A percentile compares a stretch with the other conserved stretches of the same genome.
These are phyloP conservation scores for Lentinus polychrous DNA, from an alignment of 1,284 basidiomycete genomes.

Conservation along the genomic window DNA sequence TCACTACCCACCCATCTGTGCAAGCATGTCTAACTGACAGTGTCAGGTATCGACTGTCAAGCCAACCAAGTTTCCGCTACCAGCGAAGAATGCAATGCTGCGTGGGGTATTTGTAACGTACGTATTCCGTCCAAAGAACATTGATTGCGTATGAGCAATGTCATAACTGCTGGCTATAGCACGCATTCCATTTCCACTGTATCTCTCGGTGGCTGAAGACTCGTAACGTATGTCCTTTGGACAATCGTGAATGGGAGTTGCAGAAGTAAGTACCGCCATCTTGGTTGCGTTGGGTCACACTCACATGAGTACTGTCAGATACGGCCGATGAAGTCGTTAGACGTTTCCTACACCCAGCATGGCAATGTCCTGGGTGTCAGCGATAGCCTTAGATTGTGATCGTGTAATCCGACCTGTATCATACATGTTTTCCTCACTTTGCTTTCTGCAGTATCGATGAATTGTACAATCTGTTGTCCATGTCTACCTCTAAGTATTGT, in stretches of 20 bases:
- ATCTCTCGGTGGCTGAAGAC: conserved; percentile 99
- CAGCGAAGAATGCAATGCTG: conserved; percentile 96
- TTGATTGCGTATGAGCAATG: not conserved
- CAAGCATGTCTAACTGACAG: conserved; percentile 5
- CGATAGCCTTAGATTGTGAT: too few relatives aligned
- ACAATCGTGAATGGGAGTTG: conserved; percentile 94
- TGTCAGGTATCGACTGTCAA: conserved; percentile 95
- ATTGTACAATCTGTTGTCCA: too few relatives aligned
- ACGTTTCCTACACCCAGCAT: not conserved
- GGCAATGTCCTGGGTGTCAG: too few relatives aligned
- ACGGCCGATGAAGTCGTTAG: conserved; percentile 13
- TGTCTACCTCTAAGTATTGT: too few relatives aligned
- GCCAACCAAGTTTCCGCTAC: conserved; percentile 97
- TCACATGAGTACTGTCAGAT: conserved; percentile 10
- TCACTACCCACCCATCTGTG: not conserved
- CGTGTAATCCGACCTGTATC: not conserved
- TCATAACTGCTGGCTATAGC: conserved; percentile 44
- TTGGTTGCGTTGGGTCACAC: not conserved
- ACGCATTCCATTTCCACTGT: conserved; percentile 99
- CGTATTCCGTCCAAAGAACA: conserved; percentile 23
- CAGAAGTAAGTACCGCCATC: conserved; percentile 67
- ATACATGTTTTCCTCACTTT: not conserved
- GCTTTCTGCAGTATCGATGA: too few relatives aligned
- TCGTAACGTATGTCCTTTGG: conserved; percentile 95
- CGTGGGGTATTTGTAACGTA: conserved; percentile 99